These are phyloP conservation scores for Boletus edulis DNA, from an alignment of 768 basidiomycete genomes.

Conservation along the genomic window DNA sequence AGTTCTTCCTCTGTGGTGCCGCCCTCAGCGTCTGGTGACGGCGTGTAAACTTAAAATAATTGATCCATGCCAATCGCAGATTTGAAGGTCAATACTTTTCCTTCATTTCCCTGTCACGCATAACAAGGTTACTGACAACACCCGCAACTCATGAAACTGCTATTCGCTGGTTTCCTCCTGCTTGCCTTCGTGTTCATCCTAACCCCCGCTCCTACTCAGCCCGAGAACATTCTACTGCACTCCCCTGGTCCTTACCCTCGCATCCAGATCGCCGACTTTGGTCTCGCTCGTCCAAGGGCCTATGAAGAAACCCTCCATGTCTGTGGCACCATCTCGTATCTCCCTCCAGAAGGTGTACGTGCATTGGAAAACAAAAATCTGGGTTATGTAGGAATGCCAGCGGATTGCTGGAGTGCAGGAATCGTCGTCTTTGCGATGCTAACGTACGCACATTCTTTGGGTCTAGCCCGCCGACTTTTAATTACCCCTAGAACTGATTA, in stretches of 20 bases:
- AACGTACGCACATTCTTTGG: slow-evolving; percentile 49
- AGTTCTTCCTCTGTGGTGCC: neutral
- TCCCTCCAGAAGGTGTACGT: slow-evolving; percentile 81
- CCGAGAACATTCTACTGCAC: slow-evolving; percentile 80
- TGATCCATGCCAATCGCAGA: slow-evolving; percentile 38
- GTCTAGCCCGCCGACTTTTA: neutral
- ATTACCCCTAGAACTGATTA: neutral
- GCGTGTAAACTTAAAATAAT: neutral
- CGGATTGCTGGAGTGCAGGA: slow-evolving; percentile 88
- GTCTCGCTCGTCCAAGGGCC: slow-evolving; percentile 74
- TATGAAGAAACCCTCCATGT: slow-evolving; percentile 84
- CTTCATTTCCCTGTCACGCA: neutral
- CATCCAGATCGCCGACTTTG: slow-evolving; percentile 84
- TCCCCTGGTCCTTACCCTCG: slow-evolving; percentile 84
- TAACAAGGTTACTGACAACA: neutral
- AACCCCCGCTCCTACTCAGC: slow-evolving; percentile 38
- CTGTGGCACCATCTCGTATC: slow-evolving; percentile 83
- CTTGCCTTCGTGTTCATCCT: neutral
- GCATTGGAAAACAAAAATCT: slow-evolving; percentile 74
- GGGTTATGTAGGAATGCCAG: slow-evolving; percentile 78
- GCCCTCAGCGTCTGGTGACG: neutral
- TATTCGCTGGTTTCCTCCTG: neutral
- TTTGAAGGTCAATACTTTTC: slow-evolving; percentile 49
- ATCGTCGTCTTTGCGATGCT: slow-evolving; percentile 83
- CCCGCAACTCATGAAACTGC: neutral